phyloP scores from a whole-genome alignment of 139 green algal genomes.

The Coccomyxa sp. region DNA sequence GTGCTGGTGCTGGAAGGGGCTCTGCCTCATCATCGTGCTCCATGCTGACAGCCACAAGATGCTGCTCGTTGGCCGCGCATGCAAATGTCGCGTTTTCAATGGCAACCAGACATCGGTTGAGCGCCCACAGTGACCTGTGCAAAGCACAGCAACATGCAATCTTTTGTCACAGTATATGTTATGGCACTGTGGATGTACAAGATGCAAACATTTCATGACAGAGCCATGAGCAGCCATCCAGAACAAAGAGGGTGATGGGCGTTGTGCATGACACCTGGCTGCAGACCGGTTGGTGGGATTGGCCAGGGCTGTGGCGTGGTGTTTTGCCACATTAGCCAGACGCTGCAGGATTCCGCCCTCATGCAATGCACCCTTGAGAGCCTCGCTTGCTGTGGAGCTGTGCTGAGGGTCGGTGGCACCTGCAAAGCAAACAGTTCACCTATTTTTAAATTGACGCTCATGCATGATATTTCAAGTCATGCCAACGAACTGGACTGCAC shows the following conservation, averaged over 20 bases:
- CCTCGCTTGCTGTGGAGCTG: conserved; percentile 3
- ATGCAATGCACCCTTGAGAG: conserved; percentile 9
- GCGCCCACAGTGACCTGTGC: conserved; percentile 21
- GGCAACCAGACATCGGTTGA: conserved; percentile 40
- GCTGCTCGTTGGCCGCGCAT: conserved; percentile 43
- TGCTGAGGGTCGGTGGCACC: conserved; percentile 4
- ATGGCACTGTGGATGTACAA: background rate
- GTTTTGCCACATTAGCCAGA: background rate
- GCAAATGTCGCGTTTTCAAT: conserved; percentile 74
- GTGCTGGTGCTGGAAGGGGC: background rate
- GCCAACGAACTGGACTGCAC: background rate
- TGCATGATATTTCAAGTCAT: background rate
- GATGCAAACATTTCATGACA: background rate
- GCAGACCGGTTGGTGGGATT: background rate
- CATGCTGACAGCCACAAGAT: conserved; percentile 23
- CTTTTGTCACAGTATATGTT: background rate
- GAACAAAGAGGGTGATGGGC: background rate
- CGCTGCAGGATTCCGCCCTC: background rate
- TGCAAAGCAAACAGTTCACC: background rate
- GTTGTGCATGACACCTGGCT: background rate
- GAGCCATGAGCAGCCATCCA: background rate
- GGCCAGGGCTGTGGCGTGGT: background rate
- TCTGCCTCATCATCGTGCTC: too few relatives aligned
- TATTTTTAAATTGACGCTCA: background rate
- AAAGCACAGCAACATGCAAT: background rate